Conservation (phyloP, 83 land plant species). For the Picea engelmannii region DNA sequence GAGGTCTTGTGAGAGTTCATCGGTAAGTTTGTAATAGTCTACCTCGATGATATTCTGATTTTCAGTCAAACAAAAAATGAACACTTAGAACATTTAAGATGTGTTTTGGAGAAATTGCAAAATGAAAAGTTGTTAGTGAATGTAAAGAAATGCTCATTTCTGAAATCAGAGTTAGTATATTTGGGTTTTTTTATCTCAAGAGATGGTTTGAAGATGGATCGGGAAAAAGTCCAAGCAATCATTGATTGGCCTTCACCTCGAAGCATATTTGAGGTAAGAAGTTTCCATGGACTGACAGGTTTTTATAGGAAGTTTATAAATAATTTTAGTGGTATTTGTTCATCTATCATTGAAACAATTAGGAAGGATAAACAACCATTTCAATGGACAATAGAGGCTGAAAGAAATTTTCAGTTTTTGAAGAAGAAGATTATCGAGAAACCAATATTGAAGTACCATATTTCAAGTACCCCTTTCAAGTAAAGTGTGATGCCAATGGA, state of each 20-base stretch:
- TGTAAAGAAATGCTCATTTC: neutral
- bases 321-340: neutral
- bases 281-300: neutral
- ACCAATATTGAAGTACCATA: too few relatives aligned
- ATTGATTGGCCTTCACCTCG: neutral
- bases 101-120: neutral
- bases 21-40: neutral
- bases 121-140: neutral
- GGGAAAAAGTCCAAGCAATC: neutral
- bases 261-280: neutral
- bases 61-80: neutral
- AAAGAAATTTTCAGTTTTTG: too few relatives aligned
- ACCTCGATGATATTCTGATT: neutral
- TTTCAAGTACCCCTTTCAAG: neutral
- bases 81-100: neutral
- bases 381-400: neutral
- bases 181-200: neutral
- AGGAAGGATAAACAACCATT: neutral
- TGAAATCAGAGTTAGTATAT: neutral
- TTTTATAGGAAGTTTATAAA: neutral
- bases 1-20: neutral
- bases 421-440: too few relatives aligned
- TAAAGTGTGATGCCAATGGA: constrained; percentile 19
- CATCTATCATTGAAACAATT: neutral
- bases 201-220: neutral